Base-by-base conservation (phyloP, 257 asterid species). In the Gardenia jasminoides region DNA sequence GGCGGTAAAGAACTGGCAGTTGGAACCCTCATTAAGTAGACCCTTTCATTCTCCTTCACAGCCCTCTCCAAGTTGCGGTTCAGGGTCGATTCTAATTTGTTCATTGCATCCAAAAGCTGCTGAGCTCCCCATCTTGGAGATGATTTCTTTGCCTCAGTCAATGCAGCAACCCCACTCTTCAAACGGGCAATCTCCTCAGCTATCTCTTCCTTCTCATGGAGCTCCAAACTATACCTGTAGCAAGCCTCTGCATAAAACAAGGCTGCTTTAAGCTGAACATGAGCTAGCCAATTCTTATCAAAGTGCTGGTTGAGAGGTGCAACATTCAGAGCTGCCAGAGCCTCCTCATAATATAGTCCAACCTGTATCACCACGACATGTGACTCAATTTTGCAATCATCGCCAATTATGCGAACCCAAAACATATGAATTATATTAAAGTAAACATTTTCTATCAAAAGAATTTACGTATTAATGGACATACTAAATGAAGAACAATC, bases 141-240 rank as follows among this genome's bases (percentile, higher is more conserved):
- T 47, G 97, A 81, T 82, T 91, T 96, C 84, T 89, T 96, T 50
- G 94, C 94, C 28, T 93, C 99, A 19, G 91, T 84, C 78, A 93
- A 79, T 64, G 92, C 88, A 82, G 76, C 85, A 66, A 90, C 33
- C 81, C 98, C 99, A 88, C 93, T 89, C 88, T 92, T 93, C 85
- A 96, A 82, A 82, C 99, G 92, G 39, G 98, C 98, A 85, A 93
- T 96, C 84, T 96, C 99, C 89, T 96, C 97, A 50, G 93, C 98
- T 72, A 96, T 93, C 88, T 93, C 98, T 89, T 96, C 99, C 83
- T 96, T 96, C 76, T 87, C 96, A 79, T 96, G 99, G 58, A 96
- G 91, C 83, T 96, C 99, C 84, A 96, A 80, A 83, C 99, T 79
- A 75, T 87, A 92, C 80, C 98, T 88, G 83, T 92, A 92, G 86